Evolutionary conservation across 2,329 filamentous ascomycete genomes (phyloP), one percentile per base, ranked within the genome.

Genomic region (Dothistroma septosporum): DNA sequence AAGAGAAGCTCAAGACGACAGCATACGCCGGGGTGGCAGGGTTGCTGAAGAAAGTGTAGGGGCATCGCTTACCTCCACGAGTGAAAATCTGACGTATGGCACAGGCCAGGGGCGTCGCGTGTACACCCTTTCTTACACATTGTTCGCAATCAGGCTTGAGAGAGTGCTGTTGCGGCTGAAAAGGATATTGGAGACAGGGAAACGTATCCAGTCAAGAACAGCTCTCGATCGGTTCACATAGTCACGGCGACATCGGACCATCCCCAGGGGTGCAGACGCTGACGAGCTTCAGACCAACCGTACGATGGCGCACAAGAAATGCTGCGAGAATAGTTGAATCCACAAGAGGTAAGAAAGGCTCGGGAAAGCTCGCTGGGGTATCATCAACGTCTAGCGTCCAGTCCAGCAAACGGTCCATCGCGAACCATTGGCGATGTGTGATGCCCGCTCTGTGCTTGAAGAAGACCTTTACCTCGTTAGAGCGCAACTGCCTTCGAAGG

Each of bases 311-410:
- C 60, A 9, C 16, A 47, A 19, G 28, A 47, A 21, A 19, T 44
- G 24, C 19, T 57, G 11, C 32, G 41, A 24, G 32, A 58, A 37
- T 9, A 55, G 14, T 33, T 53, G 10, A 9, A 35, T 19, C 33
- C 53, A 19, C 37, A 46, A 21, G 53, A 52, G 10, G 48, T 24
- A 24, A 24, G 28, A 21, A 37, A 14, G 21, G 8, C 41, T 55
- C 11, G 28, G 32, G 9, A 53, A 59, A 14, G 31, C 35, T 16
- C 53, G 60, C 31, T 57, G 53, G 57, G 47, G n/a, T 1, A 59
- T 62, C 53, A 50, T 62, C 28, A 59, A 62, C 22, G 11, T 60
- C 7, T 62, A 57, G 53, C 28, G 60, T 22, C 60, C 60, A 21
- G 37, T 58, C 22, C 48, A 53, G 32, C 33, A 53, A 12, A 53